These are phyloP conservation scores for Ophiocordyceps camponoti-leonardi DNA, from an alignment of 2,329 filamentous ascomycete genomes.

Conservation along the genomic window DNA sequence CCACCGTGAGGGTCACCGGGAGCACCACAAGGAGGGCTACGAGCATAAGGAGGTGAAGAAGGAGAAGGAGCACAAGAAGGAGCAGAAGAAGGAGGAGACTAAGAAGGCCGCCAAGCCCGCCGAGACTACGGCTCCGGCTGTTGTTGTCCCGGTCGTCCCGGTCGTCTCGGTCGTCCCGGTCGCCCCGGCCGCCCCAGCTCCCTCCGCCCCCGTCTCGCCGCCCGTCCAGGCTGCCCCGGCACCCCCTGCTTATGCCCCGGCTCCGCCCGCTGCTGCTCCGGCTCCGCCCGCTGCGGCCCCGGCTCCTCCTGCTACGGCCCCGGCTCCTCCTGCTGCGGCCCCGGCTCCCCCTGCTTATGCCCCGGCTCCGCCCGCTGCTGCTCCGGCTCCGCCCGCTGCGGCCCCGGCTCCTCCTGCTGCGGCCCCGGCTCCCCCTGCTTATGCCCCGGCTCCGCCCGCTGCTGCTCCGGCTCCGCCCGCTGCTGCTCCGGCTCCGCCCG, in stretches of 20 bases:
- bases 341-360: not conserved
- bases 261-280: not conserved
- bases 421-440: too few relatives aligned
- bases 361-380: too few relatives aligned
- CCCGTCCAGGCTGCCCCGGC: not conserved
- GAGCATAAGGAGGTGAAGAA: not conserved
- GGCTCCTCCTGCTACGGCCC: too few relatives aligned
- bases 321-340: not conserved
- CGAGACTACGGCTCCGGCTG: too few relatives aligned
- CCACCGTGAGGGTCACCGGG: not conserved
- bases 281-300: not conserved
- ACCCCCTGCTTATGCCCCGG: not conserved
- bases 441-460: too few relatives aligned
- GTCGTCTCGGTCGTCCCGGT: too few relatives aligned
- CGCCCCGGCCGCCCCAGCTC: not conserved
- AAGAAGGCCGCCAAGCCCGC: constrained; percentile 8
- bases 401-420: too few relatives aligned
- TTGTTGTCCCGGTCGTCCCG: too few relatives aligned
- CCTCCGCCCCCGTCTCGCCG: not conserved
- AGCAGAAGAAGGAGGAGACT: constrained; percentile 14
- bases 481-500: too few relatives aligned
- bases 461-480: too few relatives aligned
- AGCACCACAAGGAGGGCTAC: not conserved
- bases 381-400: too few relatives aligned
- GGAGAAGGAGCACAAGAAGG: not conserved